These are phyloP conservation scores for Massariosphaeria phaeospora DNA, from an alignment of 495 filamentous ascomycete species.

Conservation along the genomic window DNA sequence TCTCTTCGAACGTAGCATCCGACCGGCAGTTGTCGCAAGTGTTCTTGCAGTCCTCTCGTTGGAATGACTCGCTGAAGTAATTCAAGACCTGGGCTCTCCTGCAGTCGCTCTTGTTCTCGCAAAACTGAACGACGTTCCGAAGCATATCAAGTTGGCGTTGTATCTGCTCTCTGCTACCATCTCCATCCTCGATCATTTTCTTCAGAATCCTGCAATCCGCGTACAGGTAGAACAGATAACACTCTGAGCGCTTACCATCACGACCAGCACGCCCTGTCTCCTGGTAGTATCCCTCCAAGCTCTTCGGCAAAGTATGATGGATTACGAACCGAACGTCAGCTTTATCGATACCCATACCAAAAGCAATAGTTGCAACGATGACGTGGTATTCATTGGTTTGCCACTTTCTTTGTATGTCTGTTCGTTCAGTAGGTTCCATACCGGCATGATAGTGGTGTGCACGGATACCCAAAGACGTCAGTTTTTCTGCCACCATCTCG, in stretches of 20 bases:
- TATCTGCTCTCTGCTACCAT: conserved; percentile 71
- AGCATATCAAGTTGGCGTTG: conserved; percentile 80
- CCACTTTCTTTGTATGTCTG: conserved; percentile 69
- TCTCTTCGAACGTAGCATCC: conserved; percentile 57
- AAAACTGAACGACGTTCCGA: conserved; percentile 73
- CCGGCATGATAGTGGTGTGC: conserved; percentile 84
- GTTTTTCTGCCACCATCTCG: conserved; percentile 68
- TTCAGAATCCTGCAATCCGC: conserved; percentile 58
- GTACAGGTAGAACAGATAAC: conserved; percentile 84
- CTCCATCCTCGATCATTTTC: conserved; percentile 73
- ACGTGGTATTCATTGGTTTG: conserved; percentile 73
- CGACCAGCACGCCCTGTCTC: conserved; percentile 93
- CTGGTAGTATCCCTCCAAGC: conserved; percentile 96
- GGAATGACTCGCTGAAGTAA: conserved; percentile 87
- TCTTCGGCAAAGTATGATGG: conserved; percentile 86
- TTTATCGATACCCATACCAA: conserved; percentile 99
- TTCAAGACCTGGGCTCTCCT: conserved; percentile 79
- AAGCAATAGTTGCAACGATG: conserved; percentile 98
- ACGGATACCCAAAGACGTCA: conserved; percentile 57
- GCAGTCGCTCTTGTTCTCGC: conserved; percentile 81
- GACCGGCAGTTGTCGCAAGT: conserved; percentile 86
- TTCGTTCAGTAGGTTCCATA: conserved; percentile 60
- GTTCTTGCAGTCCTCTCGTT: conserved; percentile 60
- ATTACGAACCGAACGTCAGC: conserved; percentile 92
- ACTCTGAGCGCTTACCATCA: conserved; percentile 80